phyloP scores from a whole-genome alignment of 2,329 filamentous ascomycete genomes.

The Blastomyces silverae region DNA sequence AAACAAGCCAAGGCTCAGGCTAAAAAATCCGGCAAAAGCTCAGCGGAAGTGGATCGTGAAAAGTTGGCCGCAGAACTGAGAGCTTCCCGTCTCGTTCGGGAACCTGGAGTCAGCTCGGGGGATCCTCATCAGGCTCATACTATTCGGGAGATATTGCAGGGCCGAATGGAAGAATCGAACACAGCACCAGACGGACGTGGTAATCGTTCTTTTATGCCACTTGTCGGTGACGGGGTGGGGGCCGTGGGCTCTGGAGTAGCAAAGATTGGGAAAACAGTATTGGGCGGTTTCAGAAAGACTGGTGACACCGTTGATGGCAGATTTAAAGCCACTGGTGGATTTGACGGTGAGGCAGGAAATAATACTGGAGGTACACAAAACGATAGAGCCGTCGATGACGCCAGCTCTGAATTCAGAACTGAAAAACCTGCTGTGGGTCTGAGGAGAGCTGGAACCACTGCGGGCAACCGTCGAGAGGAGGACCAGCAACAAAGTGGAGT shows the following conservation, averaged over 20 bases:
- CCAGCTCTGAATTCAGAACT: constrained; percentile 6
- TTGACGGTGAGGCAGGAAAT: constrained; percentile 23
- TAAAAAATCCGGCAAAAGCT: constrained; percentile 53
- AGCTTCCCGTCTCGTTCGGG: constrained; percentile 42
- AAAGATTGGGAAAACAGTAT: constrained; percentile 41
- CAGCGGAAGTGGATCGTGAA: constrained; percentile 35
- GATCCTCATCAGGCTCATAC: constrained; percentile 53
- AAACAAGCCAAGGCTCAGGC: constrained; percentile 58
- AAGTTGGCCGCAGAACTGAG: constrained; percentile 48
- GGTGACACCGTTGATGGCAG: constrained; percentile 35
- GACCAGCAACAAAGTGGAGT: neutral
- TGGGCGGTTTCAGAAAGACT: constrained; percentile 40
- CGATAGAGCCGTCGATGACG: constrained; percentile 16
- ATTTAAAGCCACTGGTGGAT: constrained; percentile 33
- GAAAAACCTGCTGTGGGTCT: constrained; percentile 5
- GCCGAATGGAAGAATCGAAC: constrained; percentile 21
- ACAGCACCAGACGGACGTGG: neutral
- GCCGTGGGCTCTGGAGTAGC: constrained; percentile 46
- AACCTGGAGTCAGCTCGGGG: constrained; percentile 49
- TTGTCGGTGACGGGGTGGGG: constrained; percentile 47
- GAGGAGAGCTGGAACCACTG: constrained; percentile 3
- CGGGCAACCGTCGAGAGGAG: neutral
- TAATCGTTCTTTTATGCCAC: constrained; percentile 37
- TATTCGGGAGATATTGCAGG: constrained; percentile 25
- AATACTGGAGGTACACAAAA: constrained; percentile 16